These are phyloP conservation scores for Diaporthe sp. DNA, from an alignment of 2,329 filamentous ascomycete species.

Conservation along the genomic window DNA sequence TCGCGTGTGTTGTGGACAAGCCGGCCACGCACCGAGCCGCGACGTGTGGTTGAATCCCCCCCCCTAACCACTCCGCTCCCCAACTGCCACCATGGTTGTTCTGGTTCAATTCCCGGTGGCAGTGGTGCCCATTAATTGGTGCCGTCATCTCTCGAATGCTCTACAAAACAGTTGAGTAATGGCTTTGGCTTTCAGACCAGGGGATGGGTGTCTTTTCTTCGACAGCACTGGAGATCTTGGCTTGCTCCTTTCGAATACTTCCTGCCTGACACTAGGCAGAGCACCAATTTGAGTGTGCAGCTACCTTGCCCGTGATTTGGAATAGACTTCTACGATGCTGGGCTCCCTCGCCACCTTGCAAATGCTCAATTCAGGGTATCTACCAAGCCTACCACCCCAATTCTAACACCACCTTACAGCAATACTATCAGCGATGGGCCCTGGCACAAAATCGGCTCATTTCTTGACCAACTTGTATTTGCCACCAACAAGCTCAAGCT, in stretches of 20 bases:
- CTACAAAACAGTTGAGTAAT: too few species aligned
- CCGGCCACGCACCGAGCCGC: too few species aligned
- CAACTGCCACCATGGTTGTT: too few species aligned
- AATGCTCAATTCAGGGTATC: not conserved
- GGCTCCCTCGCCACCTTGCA: not conserved
- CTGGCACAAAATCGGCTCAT: constrained; percentile 45
- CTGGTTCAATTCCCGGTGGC: too few species aligned
- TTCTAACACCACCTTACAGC: not conserved
- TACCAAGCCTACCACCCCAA: not conserved
- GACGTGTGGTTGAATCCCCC: too few species aligned
- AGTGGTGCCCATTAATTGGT: too few species aligned
- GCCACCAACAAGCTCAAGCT: constrained; percentile 75
- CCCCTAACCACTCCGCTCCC: too few species aligned
- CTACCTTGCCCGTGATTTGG: not conserved
- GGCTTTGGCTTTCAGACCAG: too few species aligned
- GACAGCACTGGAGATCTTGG: too few species aligned
- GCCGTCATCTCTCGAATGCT: too few species aligned
- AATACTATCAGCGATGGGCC: not conserved
- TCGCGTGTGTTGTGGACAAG: not conserved
- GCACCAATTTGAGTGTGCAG: not conserved
- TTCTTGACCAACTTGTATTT: constrained; percentile 76
- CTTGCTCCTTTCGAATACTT: not conserved
- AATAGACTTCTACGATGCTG: not conserved
- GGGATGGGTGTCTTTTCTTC: too few species aligned
- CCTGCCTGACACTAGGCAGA: not conserved